Evolutionary conservation across 179 eudicot genomes (phyloP).

Genomic region (Silene noctiflora): DNA sequence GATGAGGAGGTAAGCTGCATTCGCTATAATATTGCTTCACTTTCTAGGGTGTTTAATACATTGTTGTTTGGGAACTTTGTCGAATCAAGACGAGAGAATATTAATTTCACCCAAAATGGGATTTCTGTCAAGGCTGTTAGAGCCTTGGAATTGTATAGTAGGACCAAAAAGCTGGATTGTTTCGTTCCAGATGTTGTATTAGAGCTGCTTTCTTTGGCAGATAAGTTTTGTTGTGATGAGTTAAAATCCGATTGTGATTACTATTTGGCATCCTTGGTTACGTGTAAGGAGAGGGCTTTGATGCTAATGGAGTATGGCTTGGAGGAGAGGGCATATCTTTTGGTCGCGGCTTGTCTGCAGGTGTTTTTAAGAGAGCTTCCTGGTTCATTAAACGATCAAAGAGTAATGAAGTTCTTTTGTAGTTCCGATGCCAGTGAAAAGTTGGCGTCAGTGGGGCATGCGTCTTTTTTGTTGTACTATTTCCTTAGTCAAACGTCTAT

Average conservation of each 20-base stretch:
- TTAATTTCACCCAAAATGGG: constrained; percentile 63
- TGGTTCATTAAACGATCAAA: constrained; percentile 44
- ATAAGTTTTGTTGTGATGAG: constrained; percentile 73
- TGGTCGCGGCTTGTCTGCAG: constrained; percentile 81
- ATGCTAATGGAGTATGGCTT: constrained; percentile 69
- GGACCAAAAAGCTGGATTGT: constrained; percentile 50
- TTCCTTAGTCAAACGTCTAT: constrained; percentile 69
- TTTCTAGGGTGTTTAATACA: constrained; percentile 64
- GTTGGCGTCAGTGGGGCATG: constrained; percentile 55
- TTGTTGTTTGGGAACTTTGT: constrained; percentile 63
- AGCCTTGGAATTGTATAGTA: constrained; percentile 72
- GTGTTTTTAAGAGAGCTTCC: constrained; percentile 75
- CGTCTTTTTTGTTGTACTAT: constrained; percentile 60
- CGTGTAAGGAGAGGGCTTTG: constrained; percentile 51
- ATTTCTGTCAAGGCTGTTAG: constrained; percentile 52
- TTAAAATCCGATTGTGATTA: constrained; percentile 70
- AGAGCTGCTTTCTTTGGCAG: constrained; percentile 68
- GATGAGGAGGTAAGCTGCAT: constrained; percentile 59
- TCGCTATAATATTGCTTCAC: constrained; percentile 48
- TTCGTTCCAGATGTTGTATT: constrained; percentile 50
- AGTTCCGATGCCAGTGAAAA: constrained; percentile 53
- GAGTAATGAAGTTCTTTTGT: constrained; percentile 61
- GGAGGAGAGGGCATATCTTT: constrained; percentile 66
- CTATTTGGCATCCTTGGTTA: constrained; percentile 60
- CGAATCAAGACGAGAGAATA: constrained; percentile 59